These are phyloP conservation scores for Aristolochia fimbriata DNA, from an alignment of 164 flowering plant species.

Conservation along the genomic window DNA sequence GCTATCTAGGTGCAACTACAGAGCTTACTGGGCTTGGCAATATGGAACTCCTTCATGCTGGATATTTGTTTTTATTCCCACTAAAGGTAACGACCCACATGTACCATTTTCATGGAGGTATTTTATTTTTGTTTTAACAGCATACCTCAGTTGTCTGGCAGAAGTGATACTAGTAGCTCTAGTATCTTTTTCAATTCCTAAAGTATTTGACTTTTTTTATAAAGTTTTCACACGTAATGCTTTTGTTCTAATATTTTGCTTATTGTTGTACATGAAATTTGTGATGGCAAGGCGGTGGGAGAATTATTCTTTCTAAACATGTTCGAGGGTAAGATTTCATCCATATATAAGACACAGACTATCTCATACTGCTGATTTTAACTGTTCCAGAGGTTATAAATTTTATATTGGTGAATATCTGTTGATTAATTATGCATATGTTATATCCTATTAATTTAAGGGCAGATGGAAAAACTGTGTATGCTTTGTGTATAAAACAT, in stretches of 20 bases:
- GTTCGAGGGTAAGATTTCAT: too few species aligned
- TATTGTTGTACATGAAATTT: constrained; percentile 13
- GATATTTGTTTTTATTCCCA: constrained; percentile 23
- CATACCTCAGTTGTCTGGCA: too few species aligned
- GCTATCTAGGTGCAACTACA: constrained; percentile 13
- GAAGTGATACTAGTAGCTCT: too few species aligned
- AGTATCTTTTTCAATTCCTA: neutral
- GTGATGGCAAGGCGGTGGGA: constrained; percentile 16
- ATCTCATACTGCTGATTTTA: too few species aligned
- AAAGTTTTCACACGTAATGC: neutral
- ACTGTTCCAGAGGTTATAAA: constrained; percentile 67
- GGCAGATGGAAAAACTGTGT: too few species aligned
- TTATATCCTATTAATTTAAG: too few species aligned
- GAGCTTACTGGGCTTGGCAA: constrained; percentile 13
- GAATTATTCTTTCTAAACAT: too few species aligned
- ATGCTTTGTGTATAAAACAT: too few species aligned
- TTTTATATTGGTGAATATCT: constrained; percentile 74
- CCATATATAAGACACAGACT: too few species aligned
- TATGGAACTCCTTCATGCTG: constrained; percentile 15
- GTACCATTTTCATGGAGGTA: too few species aligned
- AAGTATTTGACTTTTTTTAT: neutral
- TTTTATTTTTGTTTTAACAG: too few species aligned
- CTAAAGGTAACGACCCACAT: constrained; percentile 8
- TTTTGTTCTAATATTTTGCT: constrained; percentile 6
- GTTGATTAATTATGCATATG: constrained; percentile 33